A percentile compares a stretch with the other conserved stretches of the same genome.
Conservation (phyloP, 306 rosid species). For the Glycine soja region DNA sequence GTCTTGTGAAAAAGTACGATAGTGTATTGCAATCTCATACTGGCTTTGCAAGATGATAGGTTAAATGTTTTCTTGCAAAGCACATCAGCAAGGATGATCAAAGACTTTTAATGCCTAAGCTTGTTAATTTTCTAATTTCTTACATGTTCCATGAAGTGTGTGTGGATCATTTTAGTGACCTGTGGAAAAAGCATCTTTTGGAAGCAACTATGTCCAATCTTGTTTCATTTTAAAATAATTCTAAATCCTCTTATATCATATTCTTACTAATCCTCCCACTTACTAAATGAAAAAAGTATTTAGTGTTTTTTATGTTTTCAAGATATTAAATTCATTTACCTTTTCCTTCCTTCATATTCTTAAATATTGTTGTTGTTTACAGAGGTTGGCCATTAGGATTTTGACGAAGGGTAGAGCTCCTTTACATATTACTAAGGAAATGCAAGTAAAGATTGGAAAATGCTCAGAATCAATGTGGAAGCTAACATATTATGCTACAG, state of each 20-base stretch:
- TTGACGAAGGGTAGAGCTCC: constrained; percentile 63
- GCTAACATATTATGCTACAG: constrained; percentile 78
- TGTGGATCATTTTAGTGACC: constrained; percentile 23
- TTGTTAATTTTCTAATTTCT: constrained; percentile 19
- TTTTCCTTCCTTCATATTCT: constrained; percentile 4
- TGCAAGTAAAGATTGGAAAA: constrained; percentile 73
- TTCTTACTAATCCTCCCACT: background rate
- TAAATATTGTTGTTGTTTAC: constrained; percentile 48
- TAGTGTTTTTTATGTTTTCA: background rate
- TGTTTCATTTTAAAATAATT: background rate
- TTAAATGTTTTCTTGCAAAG: constrained; percentile 30
- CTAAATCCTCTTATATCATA: background rate
- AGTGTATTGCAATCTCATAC: background rate
- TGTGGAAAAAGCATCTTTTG: constrained; percentile 30
- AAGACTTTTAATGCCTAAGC: background rate
- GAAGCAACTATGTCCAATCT: constrained; percentile 13
- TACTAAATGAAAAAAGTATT: background rate
- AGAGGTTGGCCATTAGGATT: constrained; percentile 77
- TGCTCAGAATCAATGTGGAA: constrained; percentile 98
- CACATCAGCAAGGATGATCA: constrained; percentile 19
- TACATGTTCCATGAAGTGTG: constrained; percentile 33
- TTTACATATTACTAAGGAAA: constrained; percentile 67
- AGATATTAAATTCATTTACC: background rate
- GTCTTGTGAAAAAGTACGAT: constrained; percentile 16
- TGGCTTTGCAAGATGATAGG: background rate